A percentile compares a stretch with the other conserved stretches of the same genome.
Evolutionary conservation across 1,284 basidiomycete species (phyloP).

Genomic region (Marasmius fiardii): DNA sequence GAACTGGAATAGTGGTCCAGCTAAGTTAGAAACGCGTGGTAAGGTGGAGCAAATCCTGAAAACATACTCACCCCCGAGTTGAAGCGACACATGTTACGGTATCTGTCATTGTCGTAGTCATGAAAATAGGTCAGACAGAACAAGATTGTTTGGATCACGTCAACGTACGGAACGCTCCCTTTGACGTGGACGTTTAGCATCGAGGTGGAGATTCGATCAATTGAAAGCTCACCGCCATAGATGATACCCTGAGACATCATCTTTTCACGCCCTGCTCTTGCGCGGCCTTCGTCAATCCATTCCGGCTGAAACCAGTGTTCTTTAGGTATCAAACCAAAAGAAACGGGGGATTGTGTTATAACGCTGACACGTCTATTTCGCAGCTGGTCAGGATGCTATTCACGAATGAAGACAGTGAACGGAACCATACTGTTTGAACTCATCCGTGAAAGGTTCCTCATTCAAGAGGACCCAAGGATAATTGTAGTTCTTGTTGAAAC

Average conservation of each 20-base stretch:
- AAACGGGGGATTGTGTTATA: constrained; percentile 47
- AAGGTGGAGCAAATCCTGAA: constrained; percentile 1
- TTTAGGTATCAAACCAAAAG: constrained; percentile 69
- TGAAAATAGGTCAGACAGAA: not conserved
- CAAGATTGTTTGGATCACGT: not conserved
- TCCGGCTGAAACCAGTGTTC: constrained; percentile 82
- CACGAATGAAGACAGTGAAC: not conserved
- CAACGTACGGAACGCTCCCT: constrained; percentile 53
- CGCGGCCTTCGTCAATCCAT: constrained; percentile 75
- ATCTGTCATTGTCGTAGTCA: constrained; percentile 31
- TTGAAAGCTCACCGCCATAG: constrained; percentile 50
- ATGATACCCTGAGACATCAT: constrained; percentile 66
- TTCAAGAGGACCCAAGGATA: constrained; percentile 78
- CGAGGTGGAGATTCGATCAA: not conserved
- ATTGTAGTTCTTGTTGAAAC: constrained; percentile 60
- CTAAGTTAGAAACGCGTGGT: constrained; percentile 3
- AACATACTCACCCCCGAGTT: constrained; percentile 67
- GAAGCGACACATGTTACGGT: constrained; percentile 81
- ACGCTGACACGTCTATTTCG: constrained; percentile 49
- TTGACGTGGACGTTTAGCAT: constrained; percentile 8
- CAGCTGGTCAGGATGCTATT: not conserved
- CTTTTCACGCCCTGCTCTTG: constrained; percentile 55
- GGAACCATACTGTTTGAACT: constrained; percentile 59
- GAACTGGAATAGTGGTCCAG: constrained; percentile 40
- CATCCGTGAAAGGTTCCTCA: constrained; percentile 65